phyloP scores from a whole-genome alignment of 768 basidiomycete genomes.

The Trametes coccinea region DNA sequence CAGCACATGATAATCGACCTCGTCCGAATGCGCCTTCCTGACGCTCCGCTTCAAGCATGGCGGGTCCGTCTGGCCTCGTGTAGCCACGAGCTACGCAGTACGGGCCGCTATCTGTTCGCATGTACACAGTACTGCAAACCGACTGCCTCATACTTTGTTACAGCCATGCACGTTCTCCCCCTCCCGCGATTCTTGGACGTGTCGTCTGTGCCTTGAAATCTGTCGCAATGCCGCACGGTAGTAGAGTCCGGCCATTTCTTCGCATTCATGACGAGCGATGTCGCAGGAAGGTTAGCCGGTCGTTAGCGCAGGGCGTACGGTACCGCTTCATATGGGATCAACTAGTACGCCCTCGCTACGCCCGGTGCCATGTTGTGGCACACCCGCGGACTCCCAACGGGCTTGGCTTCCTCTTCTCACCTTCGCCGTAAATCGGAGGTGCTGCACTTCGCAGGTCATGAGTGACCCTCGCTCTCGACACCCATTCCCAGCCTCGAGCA shows the following conservation, averaged over 20 bases:
- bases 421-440: conserved; percentile 13
- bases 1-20: conserved; percentile 17
- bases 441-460: neutral
- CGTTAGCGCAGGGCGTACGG: no score
- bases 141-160: neutral
- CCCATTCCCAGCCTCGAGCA: neutral
- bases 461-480: neutral
- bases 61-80: conserved; percentile 16
- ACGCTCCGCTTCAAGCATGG: conserved; percentile 14
- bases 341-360: neutral
- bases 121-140: neutral
- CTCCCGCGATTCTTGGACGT: conserved; percentile 1
- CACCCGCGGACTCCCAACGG: neutral
- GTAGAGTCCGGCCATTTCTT: neutral
- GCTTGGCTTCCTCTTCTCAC: conserved; percentile 5
- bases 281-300: neutral
- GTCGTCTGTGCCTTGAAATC: neutral
- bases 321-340: neutral
- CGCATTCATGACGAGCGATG: neutral
- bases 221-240: conserved; percentile 1
- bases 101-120: conserved; percentile 14
- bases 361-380: conserved; percentile 11
- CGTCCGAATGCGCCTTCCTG: conserved; percentile 13
- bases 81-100: neutral
- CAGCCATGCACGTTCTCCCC: neutral